Conservation (phyloP, 345 rosid species). For the Syzygium oleosum region DNA sequence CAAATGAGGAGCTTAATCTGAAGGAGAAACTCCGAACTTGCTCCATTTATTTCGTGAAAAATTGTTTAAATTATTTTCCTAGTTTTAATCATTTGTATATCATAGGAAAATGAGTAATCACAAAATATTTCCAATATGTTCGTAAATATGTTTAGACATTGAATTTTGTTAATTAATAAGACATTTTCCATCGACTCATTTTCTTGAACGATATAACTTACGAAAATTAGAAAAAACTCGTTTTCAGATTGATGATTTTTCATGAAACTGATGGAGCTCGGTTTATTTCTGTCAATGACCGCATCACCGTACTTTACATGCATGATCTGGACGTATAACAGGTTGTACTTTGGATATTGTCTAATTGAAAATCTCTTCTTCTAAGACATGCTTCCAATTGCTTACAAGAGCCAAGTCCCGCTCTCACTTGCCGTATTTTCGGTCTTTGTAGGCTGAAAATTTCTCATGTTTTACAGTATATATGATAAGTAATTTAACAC, state of each 20-base stretch:
- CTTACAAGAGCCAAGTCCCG: neutral
- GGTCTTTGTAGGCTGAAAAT: neutral
- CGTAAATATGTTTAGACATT: neutral
- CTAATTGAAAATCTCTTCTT: neutral
- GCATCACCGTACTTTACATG: neutral
- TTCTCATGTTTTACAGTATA: neutral
- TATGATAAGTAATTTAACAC: neutral
- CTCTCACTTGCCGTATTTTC: neutral
- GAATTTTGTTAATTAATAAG: neutral
- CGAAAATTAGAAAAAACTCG: neutral
- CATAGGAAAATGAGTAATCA: neutral
- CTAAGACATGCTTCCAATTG: neutral
- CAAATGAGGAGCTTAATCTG: neutral
- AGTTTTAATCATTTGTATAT: neutral
- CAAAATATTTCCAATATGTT: neutral
- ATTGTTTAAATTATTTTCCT: neutral
- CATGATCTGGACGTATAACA: neutral
- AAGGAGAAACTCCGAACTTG: neutral
- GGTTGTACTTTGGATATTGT: neutral
- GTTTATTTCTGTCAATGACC: neutral
- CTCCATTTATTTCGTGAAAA: neutral
- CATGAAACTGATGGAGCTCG: neutral
- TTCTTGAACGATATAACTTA: neutral
- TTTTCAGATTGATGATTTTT: neutral
- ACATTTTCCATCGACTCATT: neutral